Conservation (phyloP, 805 yeast genomes). For the Millerozyma acaciae region DNA sequence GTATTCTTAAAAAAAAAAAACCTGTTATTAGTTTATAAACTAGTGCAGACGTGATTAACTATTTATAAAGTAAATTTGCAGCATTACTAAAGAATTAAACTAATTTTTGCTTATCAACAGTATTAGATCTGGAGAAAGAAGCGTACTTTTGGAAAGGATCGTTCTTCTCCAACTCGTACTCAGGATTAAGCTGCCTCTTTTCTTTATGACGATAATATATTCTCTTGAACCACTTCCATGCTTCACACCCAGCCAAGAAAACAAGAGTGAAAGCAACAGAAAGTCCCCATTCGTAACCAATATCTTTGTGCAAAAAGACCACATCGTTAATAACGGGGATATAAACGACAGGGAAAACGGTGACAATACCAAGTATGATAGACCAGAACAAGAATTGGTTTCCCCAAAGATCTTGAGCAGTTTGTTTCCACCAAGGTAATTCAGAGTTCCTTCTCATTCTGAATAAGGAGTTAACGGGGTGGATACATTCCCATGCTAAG, state of each 20-base stretch:
- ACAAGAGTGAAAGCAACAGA: conserved; percentile 55
- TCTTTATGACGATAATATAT: conserved; percentile 29
- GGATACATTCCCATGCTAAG: conserved; percentile 82
- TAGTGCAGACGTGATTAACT: too few relatives aligned
- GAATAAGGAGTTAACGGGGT: conserved; percentile 66
- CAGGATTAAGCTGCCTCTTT: conserved; percentile 24
- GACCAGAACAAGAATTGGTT: conserved; percentile 84
- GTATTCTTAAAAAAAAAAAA: too few relatives aligned
- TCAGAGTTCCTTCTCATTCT: conserved; percentile 64
- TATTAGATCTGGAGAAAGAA: conserved; percentile 36
- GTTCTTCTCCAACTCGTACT: conserved; percentile 35
- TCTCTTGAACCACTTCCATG: conserved; percentile 67
- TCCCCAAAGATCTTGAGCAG: conserved; percentile 61
- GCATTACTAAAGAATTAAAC: neutral
- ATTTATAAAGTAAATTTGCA: neutral
- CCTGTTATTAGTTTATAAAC: too few relatives aligned
- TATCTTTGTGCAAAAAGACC: conserved; percentile 70
- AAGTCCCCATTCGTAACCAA: conserved; percentile 79
- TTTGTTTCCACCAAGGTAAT: conserved; percentile 51
- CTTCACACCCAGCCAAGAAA: conserved; percentile 60
- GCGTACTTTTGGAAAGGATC: conserved; percentile 40
- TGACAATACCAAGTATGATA: conserved; percentile 59
- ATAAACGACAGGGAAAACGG: conserved; percentile 78
- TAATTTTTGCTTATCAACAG: conserved; percentile 30
- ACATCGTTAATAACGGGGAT: conserved; percentile 81